phyloP scores from a whole-genome alignment of 2,329 filamentous ascomycete genomes.

The Chalaropsis ovoidea region DNA sequence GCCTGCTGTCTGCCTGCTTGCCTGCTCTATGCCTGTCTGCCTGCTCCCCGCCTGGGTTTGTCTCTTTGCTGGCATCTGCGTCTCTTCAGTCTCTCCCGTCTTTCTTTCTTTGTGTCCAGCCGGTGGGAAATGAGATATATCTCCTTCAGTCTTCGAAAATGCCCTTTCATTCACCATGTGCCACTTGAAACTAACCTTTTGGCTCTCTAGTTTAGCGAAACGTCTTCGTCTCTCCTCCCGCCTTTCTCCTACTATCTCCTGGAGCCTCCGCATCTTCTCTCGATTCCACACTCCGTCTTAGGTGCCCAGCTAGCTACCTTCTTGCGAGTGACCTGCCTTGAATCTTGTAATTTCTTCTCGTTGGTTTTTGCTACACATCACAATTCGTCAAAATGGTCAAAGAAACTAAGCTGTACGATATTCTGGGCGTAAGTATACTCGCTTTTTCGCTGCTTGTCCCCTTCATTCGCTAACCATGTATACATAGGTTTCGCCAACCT shows the following conservation, averaged over 20 bases:
- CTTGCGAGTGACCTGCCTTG: neutral
- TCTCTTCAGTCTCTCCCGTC: neutral
- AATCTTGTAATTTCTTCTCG: neutral
- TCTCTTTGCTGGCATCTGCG: neutral
- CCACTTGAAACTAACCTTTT: too few relatives aligned
- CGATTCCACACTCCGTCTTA: neutral
- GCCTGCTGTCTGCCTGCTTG: neutral
- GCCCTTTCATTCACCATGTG: too few relatives aligned
- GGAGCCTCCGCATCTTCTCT: neutral
- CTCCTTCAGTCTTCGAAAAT: too few relatives aligned
- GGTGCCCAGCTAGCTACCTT: neutral
- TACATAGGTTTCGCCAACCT: slow-evolving; percentile 60
- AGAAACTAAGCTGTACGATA: slow-evolving; percentile 69
- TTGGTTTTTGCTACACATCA: neutral
- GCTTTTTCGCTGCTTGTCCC: neutral
- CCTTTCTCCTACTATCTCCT: neutral
- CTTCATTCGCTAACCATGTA: slow-evolving; percentile 8
- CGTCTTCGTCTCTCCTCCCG: neutral
- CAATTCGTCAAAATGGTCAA: slow-evolving; percentile 51
- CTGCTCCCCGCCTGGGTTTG: neutral
- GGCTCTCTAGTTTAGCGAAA: neutral
- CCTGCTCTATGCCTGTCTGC: too few relatives aligned
- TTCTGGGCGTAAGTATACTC: slow-evolving; percentile 55
- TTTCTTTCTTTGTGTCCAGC: neutral
- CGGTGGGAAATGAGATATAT: neutral